Conservation (phyloP, 1,284 basidiomycete genomes). For the Puccinia triticina region DNA sequence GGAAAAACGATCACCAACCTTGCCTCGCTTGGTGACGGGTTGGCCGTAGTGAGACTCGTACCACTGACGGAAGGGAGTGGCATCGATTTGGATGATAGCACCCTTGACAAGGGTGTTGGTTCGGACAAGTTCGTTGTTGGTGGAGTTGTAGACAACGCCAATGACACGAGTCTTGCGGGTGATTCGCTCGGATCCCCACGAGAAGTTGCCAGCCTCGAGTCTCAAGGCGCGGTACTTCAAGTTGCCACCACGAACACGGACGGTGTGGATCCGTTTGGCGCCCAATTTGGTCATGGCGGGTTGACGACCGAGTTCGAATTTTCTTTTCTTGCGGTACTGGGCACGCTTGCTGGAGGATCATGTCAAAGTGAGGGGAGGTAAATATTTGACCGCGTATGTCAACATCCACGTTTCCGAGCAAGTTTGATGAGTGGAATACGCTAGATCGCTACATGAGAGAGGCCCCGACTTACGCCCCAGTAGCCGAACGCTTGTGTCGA, state of each 20-base stretch:
- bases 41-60: constrained; percentile 76
- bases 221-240: constrained; percentile 89
- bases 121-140: constrained; percentile 97
- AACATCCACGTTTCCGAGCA: neutral
- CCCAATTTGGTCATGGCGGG: constrained; percentile 93
- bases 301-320: constrained; percentile 96
- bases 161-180: constrained; percentile 93
- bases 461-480: constrained; percentile 62
- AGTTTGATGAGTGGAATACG: neutral
- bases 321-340: constrained; percentile 97
- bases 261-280: constrained; percentile 85
- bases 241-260: constrained; percentile 91
- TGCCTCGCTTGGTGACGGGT: constrained; percentile 65
- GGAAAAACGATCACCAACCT: constrained; percentile 61
- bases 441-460: neutral
- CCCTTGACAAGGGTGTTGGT: constrained; percentile 96
- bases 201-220: constrained; percentile 92
- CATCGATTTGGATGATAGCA: constrained; percentile 92
- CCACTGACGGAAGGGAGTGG: constrained; percentile 96
- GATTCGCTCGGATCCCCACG: constrained; percentile 88
- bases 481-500: constrained; percentile 89
- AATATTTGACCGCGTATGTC: neutral
- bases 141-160: constrained; percentile 93
- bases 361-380: neutral
- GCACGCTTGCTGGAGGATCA: constrained; percentile 73